These are phyloP conservation scores for Uronychia binucleata DNA, from an alignment of 73 alveolate genomes.

Conservation along the genomic window DNA sequence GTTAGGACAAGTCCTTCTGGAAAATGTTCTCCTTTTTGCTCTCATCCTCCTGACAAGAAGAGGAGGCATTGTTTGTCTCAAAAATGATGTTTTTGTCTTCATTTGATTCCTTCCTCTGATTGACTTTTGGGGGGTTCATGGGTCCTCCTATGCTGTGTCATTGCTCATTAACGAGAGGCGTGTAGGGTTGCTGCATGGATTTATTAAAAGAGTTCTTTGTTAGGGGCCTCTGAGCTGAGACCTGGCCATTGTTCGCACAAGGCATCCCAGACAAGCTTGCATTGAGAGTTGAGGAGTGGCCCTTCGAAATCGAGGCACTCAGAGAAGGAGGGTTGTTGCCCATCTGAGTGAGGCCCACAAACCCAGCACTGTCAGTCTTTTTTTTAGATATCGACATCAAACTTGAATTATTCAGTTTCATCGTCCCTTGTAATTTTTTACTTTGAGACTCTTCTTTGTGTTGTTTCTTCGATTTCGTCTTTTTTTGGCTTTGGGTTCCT, in stretches of 20 bases:
- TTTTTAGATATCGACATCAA: too few relatives aligned
- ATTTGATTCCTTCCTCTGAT: not conserved
- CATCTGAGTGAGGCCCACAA: not conserved
- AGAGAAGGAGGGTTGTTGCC: not conserved
- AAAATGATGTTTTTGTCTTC: not conserved
- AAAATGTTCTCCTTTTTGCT: too few relatives aligned
- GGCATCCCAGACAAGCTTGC: not conserved
- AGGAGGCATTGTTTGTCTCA: not conserved
- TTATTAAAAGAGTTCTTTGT: not conserved
- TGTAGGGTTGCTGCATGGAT: not conserved
- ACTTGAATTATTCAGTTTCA: too few relatives aligned
- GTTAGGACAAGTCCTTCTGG: conserved; percentile 9
- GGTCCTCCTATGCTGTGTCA: not conserved
- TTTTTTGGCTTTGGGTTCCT: not conserved
- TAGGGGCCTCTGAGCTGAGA: too few relatives aligned
- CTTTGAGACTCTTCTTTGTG: not conserved
- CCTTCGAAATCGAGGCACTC: not conserved
- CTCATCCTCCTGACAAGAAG: not conserved
- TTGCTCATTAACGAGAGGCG: not conserved
- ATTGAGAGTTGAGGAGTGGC: not conserved
- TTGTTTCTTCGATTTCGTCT: not conserved
- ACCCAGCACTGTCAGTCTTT: too few relatives aligned
- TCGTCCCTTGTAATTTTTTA: not conserved
- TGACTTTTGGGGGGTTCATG: not conserved
- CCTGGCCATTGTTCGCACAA: not conserved